Percentiles rank a stretch among this genome's conserved stretches.
Evolutionary conservation across 306 rosid species (phyloP).

Genomic region (Inga laurina): DNA sequence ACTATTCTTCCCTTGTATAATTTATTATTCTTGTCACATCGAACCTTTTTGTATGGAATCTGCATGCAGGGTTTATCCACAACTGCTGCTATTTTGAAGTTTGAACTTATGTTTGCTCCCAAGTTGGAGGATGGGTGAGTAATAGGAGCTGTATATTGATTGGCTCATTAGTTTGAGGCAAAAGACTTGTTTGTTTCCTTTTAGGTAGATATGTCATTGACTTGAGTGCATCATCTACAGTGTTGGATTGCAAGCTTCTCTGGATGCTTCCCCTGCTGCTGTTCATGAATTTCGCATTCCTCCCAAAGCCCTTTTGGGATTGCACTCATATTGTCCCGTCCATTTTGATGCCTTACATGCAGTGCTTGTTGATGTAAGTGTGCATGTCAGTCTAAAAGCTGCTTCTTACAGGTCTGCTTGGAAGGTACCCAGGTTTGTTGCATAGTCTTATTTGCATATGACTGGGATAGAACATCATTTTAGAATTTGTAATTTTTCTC

Average conservation of each 20-base stretch:
- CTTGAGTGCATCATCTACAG: constrained; percentile 40
- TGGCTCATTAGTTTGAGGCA: constrained; percentile 11
- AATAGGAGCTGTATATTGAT: constrained; percentile 24
- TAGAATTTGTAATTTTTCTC: constrained; percentile 17
- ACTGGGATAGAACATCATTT: background rate
- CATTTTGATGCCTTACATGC: constrained; percentile 70
- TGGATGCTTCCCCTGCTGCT: constrained; percentile 55
- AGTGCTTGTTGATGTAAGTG: constrained; percentile 60
- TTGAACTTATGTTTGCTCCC: constrained; percentile 76
- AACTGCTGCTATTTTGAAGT: constrained; percentile 62
- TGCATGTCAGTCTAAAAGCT: constrained; percentile 57
- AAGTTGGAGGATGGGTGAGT: constrained; percentile 55
- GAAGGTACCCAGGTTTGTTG: constrained; percentile 59
- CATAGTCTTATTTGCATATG: constrained; percentile 26
- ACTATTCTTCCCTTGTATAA: background rate
- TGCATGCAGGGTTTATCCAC: constrained; percentile 51
- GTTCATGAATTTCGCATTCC: constrained; percentile 69
- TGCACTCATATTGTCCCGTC: constrained; percentile 69
- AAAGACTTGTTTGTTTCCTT: constrained; percentile 5
- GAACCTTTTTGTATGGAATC: constrained; percentile 3
- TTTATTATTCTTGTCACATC: background rate
- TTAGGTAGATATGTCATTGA: constrained; percentile 21
- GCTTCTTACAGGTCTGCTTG: constrained; percentile 33
- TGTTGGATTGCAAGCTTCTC: constrained; percentile 49
- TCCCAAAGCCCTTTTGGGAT: constrained; percentile 66